These are phyloP conservation scores for Salix suchowensis DNA, from an alignment of 345 rosid genomes.

Conservation along the genomic window DNA sequence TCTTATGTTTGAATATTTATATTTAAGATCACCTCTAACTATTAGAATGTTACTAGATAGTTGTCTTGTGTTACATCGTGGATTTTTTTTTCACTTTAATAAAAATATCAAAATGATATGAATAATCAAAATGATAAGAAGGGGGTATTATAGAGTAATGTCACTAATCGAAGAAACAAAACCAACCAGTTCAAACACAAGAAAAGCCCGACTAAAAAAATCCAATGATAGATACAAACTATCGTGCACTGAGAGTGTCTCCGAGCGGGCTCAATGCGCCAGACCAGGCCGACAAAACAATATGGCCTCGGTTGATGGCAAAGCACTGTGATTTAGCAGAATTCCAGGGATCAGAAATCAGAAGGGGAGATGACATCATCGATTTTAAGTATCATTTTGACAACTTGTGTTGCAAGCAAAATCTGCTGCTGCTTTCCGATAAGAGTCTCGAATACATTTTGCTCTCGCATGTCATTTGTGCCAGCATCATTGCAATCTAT, in stretches of 20 bases:
- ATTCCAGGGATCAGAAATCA: conserved; percentile 41
- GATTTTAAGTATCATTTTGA: conserved; percentile 92
- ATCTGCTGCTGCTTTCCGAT: conserved; percentile 98
- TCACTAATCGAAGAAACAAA: neutral
- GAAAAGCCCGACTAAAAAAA: neutral
- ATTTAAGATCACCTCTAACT: no score
- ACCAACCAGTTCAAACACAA: neutral
- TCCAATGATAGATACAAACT: conserved; percentile 8
- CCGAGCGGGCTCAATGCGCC: neutral
- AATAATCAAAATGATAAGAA: no score
- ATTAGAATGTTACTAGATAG: no score
- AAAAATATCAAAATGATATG: no score
- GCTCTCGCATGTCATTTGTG: conserved; percentile 91
- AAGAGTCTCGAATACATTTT: conserved; percentile 85
- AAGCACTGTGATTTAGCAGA: conserved; percentile 7
- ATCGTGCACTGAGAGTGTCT: neutral
- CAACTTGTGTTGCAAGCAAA: conserved; percentile 95
- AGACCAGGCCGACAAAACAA: conserved; percentile 5
- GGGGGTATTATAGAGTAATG: neutral
- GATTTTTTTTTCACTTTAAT: no score
- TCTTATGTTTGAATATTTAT: no score
- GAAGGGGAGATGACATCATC: conserved; percentile 91
- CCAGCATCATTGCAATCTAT: conserved; percentile 95
- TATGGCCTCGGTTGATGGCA: neutral
- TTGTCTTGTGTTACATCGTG: no score